Base-by-base conservation (phyloP, 2,329 filamentous ascomycete genomes). In the Fusarium sp. region DNA sequence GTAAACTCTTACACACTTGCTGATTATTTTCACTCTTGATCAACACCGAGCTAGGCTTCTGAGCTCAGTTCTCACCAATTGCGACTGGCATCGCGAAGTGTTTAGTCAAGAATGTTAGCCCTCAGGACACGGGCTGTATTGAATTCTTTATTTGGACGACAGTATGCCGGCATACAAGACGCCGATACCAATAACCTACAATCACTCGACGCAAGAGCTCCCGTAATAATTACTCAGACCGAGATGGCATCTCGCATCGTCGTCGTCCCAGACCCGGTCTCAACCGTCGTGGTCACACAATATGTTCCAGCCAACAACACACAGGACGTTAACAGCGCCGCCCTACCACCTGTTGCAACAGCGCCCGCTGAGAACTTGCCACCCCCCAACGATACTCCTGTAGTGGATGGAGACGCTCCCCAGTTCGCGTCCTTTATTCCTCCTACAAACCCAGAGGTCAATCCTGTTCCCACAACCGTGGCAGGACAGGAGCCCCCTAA, bases 81-180 rank as follows among this genome's bases (percentile, higher is more conserved):
- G 73, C 73, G 73, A 71, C 73, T 74, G 73, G 73, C 56, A 67
- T 85, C 82, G 83, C 83, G 75, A 75, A 67, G 72, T 69, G 69
- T 60, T 50, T 63, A 45, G 48, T 68, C 58, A 47, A 71, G 59
- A 55, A 77, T 77, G 74, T 75, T 79, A 58, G 80, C 77, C 75
- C 81, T 85, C 75, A 81, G 80, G 68, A 76, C 78, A 74, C 82
- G 84, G 74, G 82, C 82, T 63, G 83, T 84, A 64, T 81, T 85
- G 61, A 87, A 85, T 57, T 83, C 77, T 50, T 79, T 87, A 57
- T 77, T 82, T 60, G 85, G 84, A 54, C 84, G 81, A 75, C 82
- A 82, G 77, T 88, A 87, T 79, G 88, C 86, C 72, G 85, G 83
- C 64, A 79, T 87, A 68, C 84, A 76, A 72, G 54, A 65, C 21